Conservation (phyloP, 2,329 filamentous ascomycete species). For the Aspergillus sclerotialis region DNA sequence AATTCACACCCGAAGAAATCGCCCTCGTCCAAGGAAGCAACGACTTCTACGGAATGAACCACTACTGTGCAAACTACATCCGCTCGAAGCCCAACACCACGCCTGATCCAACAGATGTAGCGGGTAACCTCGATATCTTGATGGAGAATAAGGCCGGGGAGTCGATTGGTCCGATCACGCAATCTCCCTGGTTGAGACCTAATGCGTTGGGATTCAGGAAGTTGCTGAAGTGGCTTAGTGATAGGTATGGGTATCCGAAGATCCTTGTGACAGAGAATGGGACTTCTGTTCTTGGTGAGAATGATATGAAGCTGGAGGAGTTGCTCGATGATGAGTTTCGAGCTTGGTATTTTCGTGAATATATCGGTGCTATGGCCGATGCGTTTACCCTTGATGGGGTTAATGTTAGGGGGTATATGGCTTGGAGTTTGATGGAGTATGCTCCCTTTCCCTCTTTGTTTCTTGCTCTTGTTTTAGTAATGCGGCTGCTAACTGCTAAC, state of each 20-base stretch:
- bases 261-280: constrained; percentile 90
- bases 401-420: constrained; percentile 72
- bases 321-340: constrained; percentile 78
- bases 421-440: constrained; percentile 79
- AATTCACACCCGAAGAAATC: constrained; percentile 64
- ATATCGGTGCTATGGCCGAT: constrained; percentile 69
- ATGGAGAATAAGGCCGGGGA: constrained; percentile 66
- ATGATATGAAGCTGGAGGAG: constrained; percentile 61
- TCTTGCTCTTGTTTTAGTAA: no score
- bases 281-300: constrained; percentile 76
- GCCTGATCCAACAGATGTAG: constrained; percentile 59
- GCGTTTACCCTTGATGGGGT: constrained; percentile 67
- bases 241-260: constrained; percentile 66
- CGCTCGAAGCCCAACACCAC: constrained; percentile 63
- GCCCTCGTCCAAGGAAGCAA: constrained; percentile 76
- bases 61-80: constrained; percentile 86
- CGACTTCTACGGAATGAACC: constrained; percentile 93
- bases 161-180: constrained; percentile 72
- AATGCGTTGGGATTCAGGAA: constrained; percentile 70
- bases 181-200: constrained; percentile 74
- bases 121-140: constrained; percentile 68
- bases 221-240: constrained; percentile 68
- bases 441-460: constrained; percentile 6
- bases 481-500: no score
- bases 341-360: constrained; percentile 68